Evolutionary conservation across 208 protist species (phyloP).

Genomic region (Naegleria gruberi): DNA sequence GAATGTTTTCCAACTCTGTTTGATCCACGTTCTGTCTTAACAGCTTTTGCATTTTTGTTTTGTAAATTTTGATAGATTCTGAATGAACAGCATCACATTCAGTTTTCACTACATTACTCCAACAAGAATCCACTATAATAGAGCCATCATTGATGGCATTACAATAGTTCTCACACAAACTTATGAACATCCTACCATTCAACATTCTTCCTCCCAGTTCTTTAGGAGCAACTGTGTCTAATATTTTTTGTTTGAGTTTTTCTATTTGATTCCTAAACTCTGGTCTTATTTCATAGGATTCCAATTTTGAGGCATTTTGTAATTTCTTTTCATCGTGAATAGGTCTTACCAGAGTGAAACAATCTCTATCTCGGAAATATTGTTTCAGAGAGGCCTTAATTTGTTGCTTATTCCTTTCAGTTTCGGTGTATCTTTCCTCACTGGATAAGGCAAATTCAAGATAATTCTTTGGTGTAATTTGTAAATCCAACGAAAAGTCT

Average conservation of each 20-base stretch:
- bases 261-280: constrained; percentile 29
- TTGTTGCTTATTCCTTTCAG: constrained; percentile 14
- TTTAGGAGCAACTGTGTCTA: constrained; percentile 21
- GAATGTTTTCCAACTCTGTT: not conserved
- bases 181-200: constrained; percentile 27
- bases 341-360: constrained; percentile 29
- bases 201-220: constrained; percentile 14
- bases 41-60: not conserved
- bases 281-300: not conserved
- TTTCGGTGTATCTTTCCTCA: not conserved
- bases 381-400: constrained; percentile 18
- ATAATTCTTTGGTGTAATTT: constrained; percentile 28
- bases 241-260: constrained; percentile 23
- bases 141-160: constrained; percentile 35
- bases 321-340: constrained; percentile 23
- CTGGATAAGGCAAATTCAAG: constrained; percentile 30
- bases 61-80: constrained; percentile 1
- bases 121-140: constrained; percentile 32
- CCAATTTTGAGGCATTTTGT: not conserved
- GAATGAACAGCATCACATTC: constrained; percentile 26
- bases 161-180: constrained; percentile 25
- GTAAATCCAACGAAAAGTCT: constrained; percentile 35
- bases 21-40: not conserved
- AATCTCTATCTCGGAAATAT: constrained; percentile 31
- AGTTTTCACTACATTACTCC: constrained; percentile 27